Evolutionary conservation across 2,329 filamentous ascomycete species (phyloP), one percentile per base, ranked within the genome.

Genomic region (Colletotrichum orchidophilum): DNA sequence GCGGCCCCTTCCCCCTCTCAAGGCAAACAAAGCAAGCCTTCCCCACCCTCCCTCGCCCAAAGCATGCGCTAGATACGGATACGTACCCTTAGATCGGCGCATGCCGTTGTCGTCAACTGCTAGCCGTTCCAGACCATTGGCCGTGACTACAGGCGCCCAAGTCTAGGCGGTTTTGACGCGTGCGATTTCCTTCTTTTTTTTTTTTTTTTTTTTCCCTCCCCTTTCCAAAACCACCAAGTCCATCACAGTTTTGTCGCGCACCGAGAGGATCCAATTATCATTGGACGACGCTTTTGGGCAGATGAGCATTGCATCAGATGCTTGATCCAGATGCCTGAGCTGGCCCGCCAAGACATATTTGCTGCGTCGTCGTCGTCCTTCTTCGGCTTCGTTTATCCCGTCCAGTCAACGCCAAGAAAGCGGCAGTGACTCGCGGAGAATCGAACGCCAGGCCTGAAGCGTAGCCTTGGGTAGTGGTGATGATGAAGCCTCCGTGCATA

Each of bases 1-100:
- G 35, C 31, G 46, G 29, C 35, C 31, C 31, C 52, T 75, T 77
- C 69, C 24, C 29, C 39, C 76, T 75, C 26, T 55, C 26, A 49
- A 21, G 31, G 31, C 63, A 27, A 71, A 66, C 39, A 46, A 52
- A 46, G 33, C 66, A 65, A 65, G 66, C 58, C 68, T 65, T 54
- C 57, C n/a, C 68, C 69, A 71, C 69, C 24, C 46, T 68, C 69
- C 24, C 46, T 68, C 57, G 52, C 58, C 64, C 58, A 63, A 68
- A 53, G 64, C 53, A 68, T 24, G 49, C 33, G 27, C 29, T 21
- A 24, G 52, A n/a, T n/a, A n/a, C n/a, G n/a, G n/a, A 21, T 57
- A 67, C 68, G 68, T 68, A 70, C 58, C 64, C 18, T 24, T 55
- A 63, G 69, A 71, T 71, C 64, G 46, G 49, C 58, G 65, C 33